These are phyloP conservation scores for Metarhizium album DNA, from an alignment of 2,329 filamentous ascomycete genomes.

Conservation along the genomic window DNA sequence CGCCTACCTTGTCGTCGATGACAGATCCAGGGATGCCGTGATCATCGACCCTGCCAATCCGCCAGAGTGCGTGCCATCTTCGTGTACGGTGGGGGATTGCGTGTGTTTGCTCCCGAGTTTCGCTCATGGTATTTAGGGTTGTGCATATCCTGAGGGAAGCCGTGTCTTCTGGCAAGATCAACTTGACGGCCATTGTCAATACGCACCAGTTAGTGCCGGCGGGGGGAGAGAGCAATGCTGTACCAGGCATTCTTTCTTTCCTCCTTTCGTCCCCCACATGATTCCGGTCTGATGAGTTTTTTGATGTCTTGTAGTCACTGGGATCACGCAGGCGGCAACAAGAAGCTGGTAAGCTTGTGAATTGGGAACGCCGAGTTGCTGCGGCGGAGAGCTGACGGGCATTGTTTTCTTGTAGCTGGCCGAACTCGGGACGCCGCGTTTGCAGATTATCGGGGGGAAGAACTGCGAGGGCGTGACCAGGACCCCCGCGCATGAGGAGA, in stretches of 20 bases:
- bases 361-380: too few species aligned
- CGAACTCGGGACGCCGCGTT: slow-evolving; percentile 43
- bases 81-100: background rate
- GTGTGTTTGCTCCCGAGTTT: too few species aligned
- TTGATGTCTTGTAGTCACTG: slow-evolving; percentile 61
- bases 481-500: slow-evolving; percentile 64
- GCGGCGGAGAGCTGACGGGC: slow-evolving; percentile 3
- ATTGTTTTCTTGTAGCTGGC: slow-evolving; percentile 20
- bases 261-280: too few species aligned
- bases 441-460: slow-evolving; percentile 78
- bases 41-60: slow-evolving; percentile 76
- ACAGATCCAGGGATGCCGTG: slow-evolving; percentile 66
- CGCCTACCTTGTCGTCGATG: slow-evolving; percentile 70
- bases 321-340: slow-evolving; percentile 91
- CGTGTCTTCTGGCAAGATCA: slow-evolving; percentile 60
- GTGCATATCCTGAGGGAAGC: slow-evolving; percentile 60
- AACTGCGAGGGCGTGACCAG: slow-evolving; percentile 71
- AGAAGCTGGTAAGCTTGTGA: slow-evolving; percentile 44
- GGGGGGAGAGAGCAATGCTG: background rate
- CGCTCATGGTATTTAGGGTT: slow-evolving; percentile 33
- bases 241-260: too few species aligned
- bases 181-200: slow-evolving; percentile 83
- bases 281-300: slow-evolving; percentile 1
- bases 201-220: slow-evolving; percentile 81
- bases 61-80: slow-evolving; percentile 47